Conservation (phyloP, 441 rosid genomes). For the Mallotus repandus region DNA sequence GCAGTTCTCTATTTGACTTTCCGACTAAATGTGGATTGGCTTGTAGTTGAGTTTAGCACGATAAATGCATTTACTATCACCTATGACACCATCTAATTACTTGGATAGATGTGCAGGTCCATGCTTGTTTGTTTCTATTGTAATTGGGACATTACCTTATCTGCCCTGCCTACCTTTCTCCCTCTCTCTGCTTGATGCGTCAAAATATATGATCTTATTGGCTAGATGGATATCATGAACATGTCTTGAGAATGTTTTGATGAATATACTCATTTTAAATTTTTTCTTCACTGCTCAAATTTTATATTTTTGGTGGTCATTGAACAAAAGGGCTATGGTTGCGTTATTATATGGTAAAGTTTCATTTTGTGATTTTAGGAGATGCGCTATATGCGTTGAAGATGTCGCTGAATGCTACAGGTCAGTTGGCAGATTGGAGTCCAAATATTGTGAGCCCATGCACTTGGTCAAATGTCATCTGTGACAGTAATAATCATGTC, state of each 20-base stretch:
- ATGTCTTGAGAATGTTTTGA: neutral
- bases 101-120: neutral
- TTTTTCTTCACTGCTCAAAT: neutral
- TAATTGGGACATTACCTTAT: neutral
- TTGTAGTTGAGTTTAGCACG: neutral
- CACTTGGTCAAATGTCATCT: constrained; percentile 84
- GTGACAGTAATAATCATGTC: constrained; percentile 54
- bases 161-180: neutral
- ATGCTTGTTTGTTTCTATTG: neutral
- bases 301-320: constrained; percentile 11
- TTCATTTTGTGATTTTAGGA: constrained; percentile 49
- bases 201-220: neutral
- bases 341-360: constrained; percentile 24
- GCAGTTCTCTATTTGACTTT: neutral
- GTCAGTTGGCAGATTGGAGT: constrained; percentile 74
- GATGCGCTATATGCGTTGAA: constrained; percentile 68
- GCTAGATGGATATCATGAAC: constrained; percentile 2
- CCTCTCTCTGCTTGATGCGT: neutral
- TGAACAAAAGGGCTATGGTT: constrained; percentile 19
- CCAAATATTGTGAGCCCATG: constrained; percentile 84
- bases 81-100: neutral
- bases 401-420: constrained; percentile 50
- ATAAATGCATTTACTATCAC: neutral
- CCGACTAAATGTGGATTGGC: neutral
- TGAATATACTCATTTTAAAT: neutral